Conservation (phyloP, 139 green algal genomes). For the Coelastrella sp. region DNA sequence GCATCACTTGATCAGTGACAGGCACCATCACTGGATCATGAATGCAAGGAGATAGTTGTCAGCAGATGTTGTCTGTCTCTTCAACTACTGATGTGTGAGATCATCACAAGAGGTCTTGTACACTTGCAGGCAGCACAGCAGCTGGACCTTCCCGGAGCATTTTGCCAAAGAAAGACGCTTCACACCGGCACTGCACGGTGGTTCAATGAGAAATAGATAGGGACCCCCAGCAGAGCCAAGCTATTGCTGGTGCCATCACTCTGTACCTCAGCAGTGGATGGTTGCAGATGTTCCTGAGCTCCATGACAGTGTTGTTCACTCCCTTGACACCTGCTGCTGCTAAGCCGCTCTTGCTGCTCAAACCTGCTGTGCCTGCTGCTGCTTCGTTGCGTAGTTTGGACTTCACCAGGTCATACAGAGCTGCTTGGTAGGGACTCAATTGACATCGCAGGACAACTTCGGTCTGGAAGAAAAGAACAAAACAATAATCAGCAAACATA, state of each 20-base stretch:
- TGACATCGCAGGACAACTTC: conserved; percentile 77
- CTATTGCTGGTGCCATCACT: background rate
- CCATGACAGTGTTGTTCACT: conserved; percentile 52
- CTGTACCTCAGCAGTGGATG: conserved; percentile 28
- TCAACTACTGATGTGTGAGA: no score
- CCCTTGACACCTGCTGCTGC: conserved; percentile 13
- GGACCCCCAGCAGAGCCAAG: no score
- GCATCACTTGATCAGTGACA: no score
- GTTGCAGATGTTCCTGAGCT: conserved; percentile 87
- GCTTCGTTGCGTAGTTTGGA: background rate
- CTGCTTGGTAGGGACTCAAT: conserved; percentile 79
- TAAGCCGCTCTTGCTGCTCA: background rate
- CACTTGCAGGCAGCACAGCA: no score
- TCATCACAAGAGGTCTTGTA: no score
- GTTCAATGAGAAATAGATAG: no score
- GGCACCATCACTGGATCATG: no score
- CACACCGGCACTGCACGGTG: no score
- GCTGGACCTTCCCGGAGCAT: no score
- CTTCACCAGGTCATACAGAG: conserved; percentile 44
- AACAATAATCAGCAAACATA: background rate
- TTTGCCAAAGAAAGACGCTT: no score
- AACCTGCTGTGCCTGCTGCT: background rate
- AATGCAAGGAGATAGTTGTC: no score
- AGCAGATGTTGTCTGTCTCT: no score
- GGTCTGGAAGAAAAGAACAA: conserved; percentile 35